Evolutionary conservation across 176 grass and related monocot genomes (phyloP), one percentile per base, ranked within the genome.

Genomic region (Pontederia crassipes): DNA sequence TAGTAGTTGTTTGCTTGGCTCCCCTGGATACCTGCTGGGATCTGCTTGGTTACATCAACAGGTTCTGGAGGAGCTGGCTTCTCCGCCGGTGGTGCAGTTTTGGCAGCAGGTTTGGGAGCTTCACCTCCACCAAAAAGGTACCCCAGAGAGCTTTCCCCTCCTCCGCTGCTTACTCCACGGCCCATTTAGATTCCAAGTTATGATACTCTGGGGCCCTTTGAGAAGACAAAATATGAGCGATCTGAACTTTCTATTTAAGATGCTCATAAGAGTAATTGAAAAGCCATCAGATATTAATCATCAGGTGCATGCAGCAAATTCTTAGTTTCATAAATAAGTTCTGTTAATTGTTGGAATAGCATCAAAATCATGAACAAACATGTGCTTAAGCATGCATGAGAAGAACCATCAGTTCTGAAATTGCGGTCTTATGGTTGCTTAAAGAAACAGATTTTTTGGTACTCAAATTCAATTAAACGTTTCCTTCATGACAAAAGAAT

Each of bases 131-230:
- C 65, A 54, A 67, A 67, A 8, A 67, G 51, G 65, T 67, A 67
- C 1, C 65, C 65, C 50, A 67, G 50, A 17, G 65, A 67, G 54
- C 65, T 67, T 54, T 67, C 50, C 28, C 65, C 51, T 10, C 65
- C 65, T 67, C 65, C 65, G 12, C 65, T 54, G 65, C 51, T 67
- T 45, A 55, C 65, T 54, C 65, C 65, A 13, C 65, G 65, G 40
- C 47, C 50, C 65, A 67, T 67, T 52, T 12, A 32, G 32, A 2
- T 40, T 45, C 11, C 32, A 40, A 40, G 32, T 1, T 40, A 40
- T 48, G 9, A 48, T 17, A 64, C 17, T n/a, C n/a, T 64, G n/a
- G 40, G 48, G 7, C 11, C 32, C 8, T 58, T 28, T 26, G 3
- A 58, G n/a, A 58, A 58, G 16, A 4, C 10, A 26, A 58, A 26